Evolutionary conservation across 495 filamentous ascomycete species (phyloP).

Genomic region (Penicillium longicatenatum): DNA sequence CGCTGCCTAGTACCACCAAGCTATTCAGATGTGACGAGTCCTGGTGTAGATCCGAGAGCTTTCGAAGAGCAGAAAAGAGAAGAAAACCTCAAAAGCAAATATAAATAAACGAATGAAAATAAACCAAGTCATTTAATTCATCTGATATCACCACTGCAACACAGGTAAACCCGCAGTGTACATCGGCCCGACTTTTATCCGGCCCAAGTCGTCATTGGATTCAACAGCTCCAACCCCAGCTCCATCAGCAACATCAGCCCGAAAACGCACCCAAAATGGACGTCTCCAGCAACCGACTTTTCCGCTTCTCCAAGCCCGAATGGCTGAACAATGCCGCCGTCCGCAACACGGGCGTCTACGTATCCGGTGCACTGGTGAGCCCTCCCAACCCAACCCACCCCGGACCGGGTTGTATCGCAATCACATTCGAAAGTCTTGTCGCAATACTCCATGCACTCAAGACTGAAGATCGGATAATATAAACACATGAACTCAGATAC

Average conservation of each 20-base stretch:
- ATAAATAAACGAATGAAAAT: neutral
- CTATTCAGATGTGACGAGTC: neutral
- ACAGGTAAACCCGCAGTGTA: neutral
- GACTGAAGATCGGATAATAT: neutral
- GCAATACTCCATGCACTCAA: neutral
- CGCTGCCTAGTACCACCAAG: neutral
- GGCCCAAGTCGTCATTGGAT: slow-evolving; percentile 23
- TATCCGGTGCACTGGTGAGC: slow-evolving; percentile 81
- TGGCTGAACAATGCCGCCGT: slow-evolving; percentile 88
- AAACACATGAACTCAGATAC: neutral
- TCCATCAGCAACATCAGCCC: slow-evolving; percentile 11
- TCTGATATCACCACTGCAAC: neutral
- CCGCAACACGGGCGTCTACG: slow-evolving; percentile 82
- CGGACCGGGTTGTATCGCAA: slow-evolving; percentile 1
- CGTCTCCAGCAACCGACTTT: slow-evolving; percentile 65
- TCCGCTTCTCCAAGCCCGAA: slow-evolving; percentile 76
- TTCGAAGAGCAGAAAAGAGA: neutral
- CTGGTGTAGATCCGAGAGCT: neutral
- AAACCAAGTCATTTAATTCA: neutral
- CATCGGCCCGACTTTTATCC: slow-evolving; percentile 21
- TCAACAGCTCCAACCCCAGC: slow-evolving; percentile 10
- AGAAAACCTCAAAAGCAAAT: neutral
- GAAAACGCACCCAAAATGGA: slow-evolving; percentile 42
- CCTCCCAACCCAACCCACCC: slow-evolving; percentile 2
- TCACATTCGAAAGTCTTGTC: neutral